Conservation (phyloP, 139 green algal genomes). For the Chlorella sp. region DNA sequence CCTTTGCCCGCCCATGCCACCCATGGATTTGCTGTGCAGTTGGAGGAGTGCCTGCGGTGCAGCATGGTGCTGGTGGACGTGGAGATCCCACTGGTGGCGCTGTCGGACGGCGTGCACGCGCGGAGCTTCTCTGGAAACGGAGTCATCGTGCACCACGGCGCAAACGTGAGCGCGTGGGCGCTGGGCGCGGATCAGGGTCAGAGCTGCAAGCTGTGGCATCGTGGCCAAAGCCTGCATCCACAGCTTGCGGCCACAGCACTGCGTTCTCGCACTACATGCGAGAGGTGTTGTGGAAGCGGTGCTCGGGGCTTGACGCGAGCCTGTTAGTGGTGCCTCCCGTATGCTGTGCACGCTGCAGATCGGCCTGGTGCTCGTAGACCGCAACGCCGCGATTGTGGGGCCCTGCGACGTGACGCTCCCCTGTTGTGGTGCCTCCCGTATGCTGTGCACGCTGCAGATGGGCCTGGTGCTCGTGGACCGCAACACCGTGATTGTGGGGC, state of each 20-base stretch:
- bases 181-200: too few relatives aligned
- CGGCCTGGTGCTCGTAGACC: slow-evolving; percentile 75
- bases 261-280: too few relatives aligned
- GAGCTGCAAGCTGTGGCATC: too few relatives aligned
- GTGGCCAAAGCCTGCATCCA: too few relatives aligned
- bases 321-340: background rate
- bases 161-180: slow-evolving; percentile 48
- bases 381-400: slow-evolving; percentile 80
- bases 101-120: slow-evolving; percentile 84
- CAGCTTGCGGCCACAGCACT: too few relatives aligned
- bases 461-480: slow-evolving; percentile 79
- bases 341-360: slow-evolving; percentile 3
- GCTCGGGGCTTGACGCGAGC: too few relatives aligned
- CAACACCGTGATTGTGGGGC: slow-evolving; percentile 78
- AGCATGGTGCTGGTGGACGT: slow-evolving; percentile 62
- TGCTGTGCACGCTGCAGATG: slow-evolving; percentile 2
- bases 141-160: slow-evolving; percentile 52
- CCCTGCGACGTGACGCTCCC: slow-evolving; percentile 25
- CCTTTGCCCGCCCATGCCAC: background rate
- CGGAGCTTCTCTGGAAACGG: slow-evolving; percentile 51
- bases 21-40: too few relatives aligned
- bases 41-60: slow-evolving; percentile 35
- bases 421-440: background rate
- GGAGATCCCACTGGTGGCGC: slow-evolving; percentile 76
- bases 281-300: too few relatives aligned